Evolutionary conservation across 2,329 filamentous ascomycete species (phyloP).

Genomic region (Ophiostoma piceae): DNA sequence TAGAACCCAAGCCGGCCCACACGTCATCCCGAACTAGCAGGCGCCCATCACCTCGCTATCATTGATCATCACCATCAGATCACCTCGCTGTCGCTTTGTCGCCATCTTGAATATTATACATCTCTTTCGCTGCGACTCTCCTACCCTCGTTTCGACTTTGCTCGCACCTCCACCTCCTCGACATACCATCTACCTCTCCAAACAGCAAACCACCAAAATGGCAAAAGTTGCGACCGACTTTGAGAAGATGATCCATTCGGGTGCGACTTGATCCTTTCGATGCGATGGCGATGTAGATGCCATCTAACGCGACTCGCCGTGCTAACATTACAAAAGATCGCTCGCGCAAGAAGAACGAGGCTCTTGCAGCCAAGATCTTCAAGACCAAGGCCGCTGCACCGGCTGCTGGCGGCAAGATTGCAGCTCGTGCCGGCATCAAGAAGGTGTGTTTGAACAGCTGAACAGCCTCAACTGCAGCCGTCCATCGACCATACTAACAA

Average conservation of each 20-base stretch:
- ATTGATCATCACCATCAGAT: background rate
- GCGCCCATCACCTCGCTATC: background rate
- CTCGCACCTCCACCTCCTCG: background rate
- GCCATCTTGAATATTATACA: too few species aligned
- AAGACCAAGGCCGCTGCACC: constrained; percentile 38
- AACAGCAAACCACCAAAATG: constrained; percentile 18
- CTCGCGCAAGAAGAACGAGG: constrained; percentile 65
- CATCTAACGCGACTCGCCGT: background rate
- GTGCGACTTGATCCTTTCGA: constrained; percentile 33
- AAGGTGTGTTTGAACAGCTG: constrained; percentile 48
- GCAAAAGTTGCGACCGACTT: constrained; percentile 41
- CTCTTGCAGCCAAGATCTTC: constrained; percentile 67
- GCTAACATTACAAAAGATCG: constrained; percentile 43
- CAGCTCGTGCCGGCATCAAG: constrained; percentile 66
- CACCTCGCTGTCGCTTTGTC: background rate
- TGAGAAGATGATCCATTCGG: constrained; percentile 51
- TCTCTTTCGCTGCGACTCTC: background rate
- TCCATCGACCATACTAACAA: background rate
- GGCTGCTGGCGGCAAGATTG: constrained; percentile 47
- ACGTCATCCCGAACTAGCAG: background rate
- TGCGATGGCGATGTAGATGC: background rate
- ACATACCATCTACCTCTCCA: background rate
- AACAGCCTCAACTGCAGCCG: background rate
- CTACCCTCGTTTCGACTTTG: background rate
- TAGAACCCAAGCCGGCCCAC: background rate